These are phyloP conservation scores for Flaveria floridana DNA, from an alignment of 140 eudicot genomes.

Conservation along the genomic window DNA sequence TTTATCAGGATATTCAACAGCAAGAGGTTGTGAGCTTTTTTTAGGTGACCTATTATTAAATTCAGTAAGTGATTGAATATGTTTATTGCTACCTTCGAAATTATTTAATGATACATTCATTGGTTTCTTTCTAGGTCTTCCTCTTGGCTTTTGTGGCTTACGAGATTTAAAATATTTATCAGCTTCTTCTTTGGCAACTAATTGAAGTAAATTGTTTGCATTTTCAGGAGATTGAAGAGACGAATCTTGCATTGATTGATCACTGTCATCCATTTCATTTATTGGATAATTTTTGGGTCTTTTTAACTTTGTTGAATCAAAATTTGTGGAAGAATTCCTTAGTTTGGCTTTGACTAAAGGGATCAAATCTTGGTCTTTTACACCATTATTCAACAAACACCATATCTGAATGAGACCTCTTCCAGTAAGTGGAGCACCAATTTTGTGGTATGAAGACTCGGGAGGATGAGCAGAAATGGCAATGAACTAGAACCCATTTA, in stretches of 20 bases:
- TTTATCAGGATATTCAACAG: constrained; percentile 36
- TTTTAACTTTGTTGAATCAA: constrained; percentile 18
- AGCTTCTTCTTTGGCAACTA: constrained; percentile 22
- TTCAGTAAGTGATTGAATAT: constrained; percentile 41
- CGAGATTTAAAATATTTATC: background rate
- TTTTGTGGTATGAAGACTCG: constrained; percentile 82
- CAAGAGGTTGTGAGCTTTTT: constrained; percentile 37
- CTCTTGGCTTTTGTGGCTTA: constrained; percentile 32
- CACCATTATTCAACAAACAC: constrained; percentile 49
- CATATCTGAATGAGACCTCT: constrained; percentile 89
- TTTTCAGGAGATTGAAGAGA: constrained; percentile 17
- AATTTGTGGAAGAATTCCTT: constrained; percentile 15
- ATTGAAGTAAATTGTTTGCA: constrained; percentile 26
- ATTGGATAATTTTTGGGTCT: constrained; percentile 38
- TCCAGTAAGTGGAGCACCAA: constrained; percentile 76
- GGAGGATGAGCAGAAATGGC: constrained; percentile 99
- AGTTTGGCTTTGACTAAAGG: constrained; percentile 36
- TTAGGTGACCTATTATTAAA: constrained; percentile 6
- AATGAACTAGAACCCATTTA: constrained; percentile 48
- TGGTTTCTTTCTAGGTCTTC: constrained; percentile 42
- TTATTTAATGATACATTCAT: constrained; percentile 30
- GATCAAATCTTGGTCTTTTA: constrained; percentile 29
- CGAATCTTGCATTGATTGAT: background rate
- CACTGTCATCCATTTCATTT: background rate
- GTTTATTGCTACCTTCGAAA: constrained; percentile 20